These are phyloP conservation scores for Cinnamomum micranthum DNA, from an alignment of 164 flowering plant species.

Conservation along the genomic window DNA sequence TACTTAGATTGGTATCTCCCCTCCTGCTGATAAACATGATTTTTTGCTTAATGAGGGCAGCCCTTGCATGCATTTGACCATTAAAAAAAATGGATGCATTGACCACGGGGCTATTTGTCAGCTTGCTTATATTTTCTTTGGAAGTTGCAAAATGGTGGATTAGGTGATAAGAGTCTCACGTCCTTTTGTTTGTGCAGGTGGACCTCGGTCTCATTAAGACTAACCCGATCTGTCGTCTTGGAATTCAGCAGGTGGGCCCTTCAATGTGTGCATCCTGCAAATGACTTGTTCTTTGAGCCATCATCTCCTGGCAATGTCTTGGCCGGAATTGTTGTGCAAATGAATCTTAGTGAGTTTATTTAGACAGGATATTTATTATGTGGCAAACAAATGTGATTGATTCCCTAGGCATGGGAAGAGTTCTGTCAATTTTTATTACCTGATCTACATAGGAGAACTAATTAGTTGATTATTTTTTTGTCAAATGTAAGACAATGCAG, in stretches of 20 bases:
- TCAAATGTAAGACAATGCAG: too few relatives aligned
- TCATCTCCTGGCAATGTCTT: background rate
- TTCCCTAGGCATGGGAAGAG: background rate
- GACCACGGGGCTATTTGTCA: too few relatives aligned
- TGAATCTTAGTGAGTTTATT: background rate
- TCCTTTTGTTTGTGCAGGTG: slow-evolving; percentile 22
- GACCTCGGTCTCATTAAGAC: slow-evolving; percentile 33
- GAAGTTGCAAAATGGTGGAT: background rate
- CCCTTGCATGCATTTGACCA: too few relatives aligned
- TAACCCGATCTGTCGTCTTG: slow-evolving; percentile 34
- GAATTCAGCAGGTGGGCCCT: slow-evolving; percentile 14
- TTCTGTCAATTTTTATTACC: too few relatives aligned
- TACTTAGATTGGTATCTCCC: background rate
- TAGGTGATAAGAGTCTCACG: background rate
- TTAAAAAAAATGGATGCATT: too few relatives aligned
- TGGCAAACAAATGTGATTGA: background rate
- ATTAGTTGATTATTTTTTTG: too few relatives aligned
- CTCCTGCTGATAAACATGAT: too few relatives aligned
- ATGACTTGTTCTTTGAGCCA: background rate
- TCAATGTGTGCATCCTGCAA: background rate
- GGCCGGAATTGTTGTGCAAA: background rate
- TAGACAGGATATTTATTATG: background rate
- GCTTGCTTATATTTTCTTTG: background rate
- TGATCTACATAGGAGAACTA: too few relatives aligned
- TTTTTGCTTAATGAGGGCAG: too few relatives aligned